These are phyloP conservation scores for Sequoiadendron giganteum DNA, from an alignment of 75 land plant species.

Conservation along the genomic window DNA sequence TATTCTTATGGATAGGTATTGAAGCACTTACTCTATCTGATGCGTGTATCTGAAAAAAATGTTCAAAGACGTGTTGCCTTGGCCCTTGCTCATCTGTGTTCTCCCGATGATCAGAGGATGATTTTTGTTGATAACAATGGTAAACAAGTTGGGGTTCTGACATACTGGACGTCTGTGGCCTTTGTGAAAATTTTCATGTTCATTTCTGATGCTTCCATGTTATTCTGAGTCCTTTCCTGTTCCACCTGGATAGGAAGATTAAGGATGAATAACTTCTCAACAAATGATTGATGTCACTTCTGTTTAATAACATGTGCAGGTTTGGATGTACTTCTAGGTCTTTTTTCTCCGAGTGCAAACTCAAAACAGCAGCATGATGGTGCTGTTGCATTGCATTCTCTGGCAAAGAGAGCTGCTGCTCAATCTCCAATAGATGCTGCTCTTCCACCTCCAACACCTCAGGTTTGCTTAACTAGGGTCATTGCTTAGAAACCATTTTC, in stretches of 20 bases:
- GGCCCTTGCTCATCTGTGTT: constrained; percentile 93
- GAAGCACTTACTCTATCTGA: constrained; percentile 81
- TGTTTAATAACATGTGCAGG: constrained; percentile 36
- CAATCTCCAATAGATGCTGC: constrained; percentile 91
- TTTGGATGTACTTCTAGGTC: constrained; percentile 71
- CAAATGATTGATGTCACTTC: neutral
- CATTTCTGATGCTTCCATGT: neutral
- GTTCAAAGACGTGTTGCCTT: constrained; percentile 88
- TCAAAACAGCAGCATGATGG: constrained; percentile 76
- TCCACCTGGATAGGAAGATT: neutral
- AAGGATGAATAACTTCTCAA: neutral
- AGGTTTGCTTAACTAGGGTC: constrained; percentile 43
- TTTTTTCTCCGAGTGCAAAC: constrained; percentile 53
- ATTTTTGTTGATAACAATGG: constrained; percentile 93
- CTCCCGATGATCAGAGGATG: constrained; percentile 68
- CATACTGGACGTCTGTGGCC: neutral
- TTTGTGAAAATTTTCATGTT: neutral
- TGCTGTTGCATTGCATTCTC: constrained; percentile 66
- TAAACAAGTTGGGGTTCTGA: constrained; percentile 15
- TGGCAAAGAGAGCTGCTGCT: constrained; percentile 77
- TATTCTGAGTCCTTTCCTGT: neutral
- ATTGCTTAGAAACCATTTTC: neutral
- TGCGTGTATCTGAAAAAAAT: constrained; percentile 74
- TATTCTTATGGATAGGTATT: constrained; percentile 56
- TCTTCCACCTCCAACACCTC: constrained; percentile 88